Evolutionary conservation across 148 eudicot species (phyloP).

Genomic region (Drosera capensis): DNA sequence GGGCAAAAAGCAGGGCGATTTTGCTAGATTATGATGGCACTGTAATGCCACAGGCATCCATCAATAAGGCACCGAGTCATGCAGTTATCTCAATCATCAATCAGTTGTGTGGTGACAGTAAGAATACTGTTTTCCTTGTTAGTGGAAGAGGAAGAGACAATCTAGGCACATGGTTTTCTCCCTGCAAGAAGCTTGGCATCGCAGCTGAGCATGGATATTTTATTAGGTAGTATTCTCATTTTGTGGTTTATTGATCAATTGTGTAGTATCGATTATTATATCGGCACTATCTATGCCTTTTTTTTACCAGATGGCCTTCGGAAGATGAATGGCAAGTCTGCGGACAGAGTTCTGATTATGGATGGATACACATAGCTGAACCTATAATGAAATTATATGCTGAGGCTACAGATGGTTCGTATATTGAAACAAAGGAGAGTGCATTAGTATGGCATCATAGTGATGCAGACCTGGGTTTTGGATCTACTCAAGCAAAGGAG

Average conservation of each 20-base stretch:
- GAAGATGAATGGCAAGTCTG: slow-evolving; percentile 27
- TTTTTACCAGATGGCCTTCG: slow-evolving; percentile 18
- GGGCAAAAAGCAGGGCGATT: slow-evolving; percentile 29
- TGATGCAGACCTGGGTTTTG: slow-evolving; percentile 36
- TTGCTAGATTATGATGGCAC: slow-evolving; percentile 36
- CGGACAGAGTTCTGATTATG: slow-evolving; percentile 24
- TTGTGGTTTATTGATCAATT: not conserved
- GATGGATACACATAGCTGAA: slow-evolving; percentile 36
- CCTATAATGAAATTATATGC: slow-evolving; percentile 30
- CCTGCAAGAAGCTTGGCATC: slow-evolving; percentile 28
- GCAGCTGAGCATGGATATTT: slow-evolving; percentile 42
- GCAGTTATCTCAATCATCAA: slow-evolving; percentile 20
- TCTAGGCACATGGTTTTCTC: slow-evolving; percentile 34
- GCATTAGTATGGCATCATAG: slow-evolving; percentile 38
- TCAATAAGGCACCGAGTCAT: slow-evolving; percentile 25
- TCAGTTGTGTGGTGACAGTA: slow-evolving; percentile 14
- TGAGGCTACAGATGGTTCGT: slow-evolving; percentile 34
- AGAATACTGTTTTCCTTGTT: slow-evolving; percentile 28
- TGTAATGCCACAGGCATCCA: slow-evolving; percentile 32
- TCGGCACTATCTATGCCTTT: not conserved
- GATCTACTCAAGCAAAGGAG: slow-evolving; percentile 36
- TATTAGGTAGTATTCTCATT: slow-evolving; percentile 15
- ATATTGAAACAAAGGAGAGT: slow-evolving; percentile 30
- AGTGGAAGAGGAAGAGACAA: slow-evolving; percentile 35
- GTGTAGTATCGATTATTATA: not conserved